Evolutionary conservation across 1,284 basidiomycete species (phyloP), one percentile per base, ranked within the genome.

Genomic region (Microstroma glucosiphilum): DNA sequence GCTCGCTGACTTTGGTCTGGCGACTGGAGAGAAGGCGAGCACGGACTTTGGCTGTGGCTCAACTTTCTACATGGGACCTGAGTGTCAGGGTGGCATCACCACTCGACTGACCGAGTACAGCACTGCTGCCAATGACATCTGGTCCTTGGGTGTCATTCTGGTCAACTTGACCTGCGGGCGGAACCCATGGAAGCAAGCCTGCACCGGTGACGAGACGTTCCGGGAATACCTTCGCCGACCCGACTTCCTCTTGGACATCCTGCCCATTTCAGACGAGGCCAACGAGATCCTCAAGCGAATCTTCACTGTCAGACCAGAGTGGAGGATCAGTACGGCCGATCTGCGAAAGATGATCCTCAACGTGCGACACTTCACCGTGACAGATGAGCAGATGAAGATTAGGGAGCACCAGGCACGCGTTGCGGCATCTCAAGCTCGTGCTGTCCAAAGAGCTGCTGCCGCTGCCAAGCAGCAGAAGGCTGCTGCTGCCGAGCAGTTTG

Each of bases 61-160:
- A 75, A 89, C 92, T 21, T 96, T 94, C 80, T 96, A 96, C 82
- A 93, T 93, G 91, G 90, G 89, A 79, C 91, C 92, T 79, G 94
- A 97, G 81, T 96, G 93, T 80, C 90, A 94, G 81, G 92, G 92
- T 60, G 90, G 89, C 66, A 83, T 87, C 64, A 67, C 65, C 6
- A 64, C 56, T 17, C 78, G 80, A 8, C 74, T 83, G 15, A 86
- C 80, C 81, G 85, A 75, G 25, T 94, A 91, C 82, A 88, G 85
- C 55, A 88, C 90, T 19, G 75, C 75, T 13, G 71, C 72, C 56
- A 89, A 87, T 77, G 93, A 97, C 76, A 85, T 96, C 64, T 97
- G 94, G 94, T 88, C 92, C 2, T 83, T 96, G 61, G 94, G 94
- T 51, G 92, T 98, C 73, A 84, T 85, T 68, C 88, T 99, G 56